phyloP scores from a whole-genome alignment of 192 early-diverging fungal genomes.

The Neocallimastix lanati region DNA sequence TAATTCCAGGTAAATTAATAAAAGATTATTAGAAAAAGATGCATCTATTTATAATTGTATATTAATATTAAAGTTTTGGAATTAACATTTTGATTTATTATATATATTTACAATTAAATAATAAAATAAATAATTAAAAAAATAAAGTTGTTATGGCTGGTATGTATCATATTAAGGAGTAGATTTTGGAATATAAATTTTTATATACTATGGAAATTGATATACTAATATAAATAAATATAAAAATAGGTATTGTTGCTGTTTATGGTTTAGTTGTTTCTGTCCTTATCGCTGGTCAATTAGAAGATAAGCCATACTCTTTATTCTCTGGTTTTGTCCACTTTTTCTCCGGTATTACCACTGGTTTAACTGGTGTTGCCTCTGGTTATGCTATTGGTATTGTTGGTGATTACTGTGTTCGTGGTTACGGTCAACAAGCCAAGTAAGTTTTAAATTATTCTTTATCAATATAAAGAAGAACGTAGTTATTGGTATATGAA shows the following conservation, averaged over 20 bases:
- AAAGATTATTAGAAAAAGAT: no score
- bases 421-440: constrained; percentile 62
- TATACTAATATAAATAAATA: no score
- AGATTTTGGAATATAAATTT: no score
- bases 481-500: no score
- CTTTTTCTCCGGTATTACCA: constrained; percentile 59
- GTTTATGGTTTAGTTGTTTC: constrained; percentile 96
- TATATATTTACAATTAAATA: no score
- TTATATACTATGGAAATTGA: no score
- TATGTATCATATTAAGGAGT: no score
- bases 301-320: constrained; percentile 25
- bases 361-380: constrained; percentile 67
- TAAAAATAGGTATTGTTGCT: constrained; percentile 97
- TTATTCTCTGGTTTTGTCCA: constrained; percentile 48
- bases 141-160: constrained; percentile 35
- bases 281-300: constrained; percentile 66
- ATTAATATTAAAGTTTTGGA: no score
- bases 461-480: no score
- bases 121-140: no score
- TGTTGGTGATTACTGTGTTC: constrained; percentile 74
- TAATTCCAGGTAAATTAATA: constrained; percentile 6
- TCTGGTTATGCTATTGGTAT: constrained; percentile 83
- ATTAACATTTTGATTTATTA: constrained; percentile 4
- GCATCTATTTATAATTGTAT: no score
- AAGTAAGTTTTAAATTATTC: constrained; percentile 2